Evolutionary conservation across 805 yeast species (phyloP).

Genomic region (Debaryomyces prosopidis): DNA sequence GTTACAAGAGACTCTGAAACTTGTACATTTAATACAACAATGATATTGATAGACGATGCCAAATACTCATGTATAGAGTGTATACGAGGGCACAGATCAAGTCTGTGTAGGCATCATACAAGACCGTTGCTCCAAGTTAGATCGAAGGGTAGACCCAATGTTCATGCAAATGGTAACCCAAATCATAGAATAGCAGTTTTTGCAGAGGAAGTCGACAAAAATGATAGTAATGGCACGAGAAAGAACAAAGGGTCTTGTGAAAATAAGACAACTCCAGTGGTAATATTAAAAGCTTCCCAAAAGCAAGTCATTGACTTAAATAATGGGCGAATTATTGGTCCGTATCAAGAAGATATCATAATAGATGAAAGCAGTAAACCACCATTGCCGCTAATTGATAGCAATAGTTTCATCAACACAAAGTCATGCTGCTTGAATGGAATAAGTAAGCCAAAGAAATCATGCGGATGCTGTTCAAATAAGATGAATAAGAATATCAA

Average conservation of each 20-base stretch:
- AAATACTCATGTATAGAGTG: slow-evolving; percentile 86
- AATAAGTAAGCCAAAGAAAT: slow-evolving; percentile 16
- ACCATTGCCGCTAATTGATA: slow-evolving; percentile 24
- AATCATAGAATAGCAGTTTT: slow-evolving; percentile 60
- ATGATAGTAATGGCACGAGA: not conserved
- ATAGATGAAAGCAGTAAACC: slow-evolving; percentile 14
- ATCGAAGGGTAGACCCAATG: slow-evolving; percentile 83
- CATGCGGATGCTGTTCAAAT: slow-evolving; percentile 32
- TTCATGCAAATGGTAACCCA: slow-evolving; percentile 50
- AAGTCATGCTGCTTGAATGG: slow-evolving; percentile 32
- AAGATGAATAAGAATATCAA: slow-evolving; percentile 28
- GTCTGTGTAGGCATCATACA: slow-evolving; percentile 77
- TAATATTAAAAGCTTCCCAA: slow-evolving; percentile 36
- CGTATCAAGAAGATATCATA: slow-evolving; percentile 24
- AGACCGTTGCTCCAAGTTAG: slow-evolving; percentile 85
- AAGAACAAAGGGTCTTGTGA: slow-evolving; percentile 3
- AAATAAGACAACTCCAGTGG: slow-evolving; percentile 20
- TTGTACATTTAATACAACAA: slow-evolving; percentile 19
- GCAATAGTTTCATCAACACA: slow-evolving; percentile 35
- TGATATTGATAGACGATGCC: slow-evolving; percentile 78
- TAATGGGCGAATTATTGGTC: slow-evolving; percentile 40
- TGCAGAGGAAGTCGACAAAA: slow-evolving; percentile 40
- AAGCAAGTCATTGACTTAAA: slow-evolving; percentile 41
- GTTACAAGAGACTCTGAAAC: not conserved
- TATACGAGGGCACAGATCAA: slow-evolving; percentile 89